These are phyloP conservation scores for Clarireedia paspali DNA, from an alignment of 2,329 filamentous ascomycete species.

Conservation along the genomic window DNA sequence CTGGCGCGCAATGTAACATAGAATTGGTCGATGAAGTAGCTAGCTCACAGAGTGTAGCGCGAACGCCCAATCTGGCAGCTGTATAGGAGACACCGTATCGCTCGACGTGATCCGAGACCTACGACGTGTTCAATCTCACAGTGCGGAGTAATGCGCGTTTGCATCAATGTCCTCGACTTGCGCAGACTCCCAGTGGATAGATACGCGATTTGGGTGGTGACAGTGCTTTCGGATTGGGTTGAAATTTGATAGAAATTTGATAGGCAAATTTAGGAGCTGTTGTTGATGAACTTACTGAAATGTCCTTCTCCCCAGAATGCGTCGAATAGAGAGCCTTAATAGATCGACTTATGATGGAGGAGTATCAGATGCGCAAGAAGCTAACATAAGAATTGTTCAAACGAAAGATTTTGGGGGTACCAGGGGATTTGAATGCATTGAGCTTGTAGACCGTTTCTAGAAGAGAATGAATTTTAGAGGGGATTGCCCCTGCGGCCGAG, in stretches of 20 bases:
- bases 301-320: background rate
- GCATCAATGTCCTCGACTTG: background rate
- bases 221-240: background rate
- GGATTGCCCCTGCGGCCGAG: conserved; percentile 10
- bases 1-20: conserved; percentile 5
- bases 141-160: background rate
- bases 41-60: conserved; percentile 1
- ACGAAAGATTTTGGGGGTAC: background rate
- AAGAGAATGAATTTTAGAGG: conserved; percentile 8
- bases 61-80: background rate
- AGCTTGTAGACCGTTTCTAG: background rate
- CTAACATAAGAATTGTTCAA: conserved; percentile 4
- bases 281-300: background rate
- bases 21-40: background rate
- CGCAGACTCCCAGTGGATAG: background rate
- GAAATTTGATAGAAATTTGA: conserved; percentile 1
- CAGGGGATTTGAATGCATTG: conserved; percentile 5
- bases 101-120: conserved; percentile 5
- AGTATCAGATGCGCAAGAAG: conserved; percentile 1
- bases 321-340: background rate
- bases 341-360: background rate
- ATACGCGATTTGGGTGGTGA: conserved; percentile 2
- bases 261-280: background rate
- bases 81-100: background rate
- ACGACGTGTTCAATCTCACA: conserved; percentile 8